A percentile compares a stretch with the other conserved stretches of the same genome.
Conservation (phyloP, 192 early-diverging fungal species). For the Diversispora eburnea region DNA sequence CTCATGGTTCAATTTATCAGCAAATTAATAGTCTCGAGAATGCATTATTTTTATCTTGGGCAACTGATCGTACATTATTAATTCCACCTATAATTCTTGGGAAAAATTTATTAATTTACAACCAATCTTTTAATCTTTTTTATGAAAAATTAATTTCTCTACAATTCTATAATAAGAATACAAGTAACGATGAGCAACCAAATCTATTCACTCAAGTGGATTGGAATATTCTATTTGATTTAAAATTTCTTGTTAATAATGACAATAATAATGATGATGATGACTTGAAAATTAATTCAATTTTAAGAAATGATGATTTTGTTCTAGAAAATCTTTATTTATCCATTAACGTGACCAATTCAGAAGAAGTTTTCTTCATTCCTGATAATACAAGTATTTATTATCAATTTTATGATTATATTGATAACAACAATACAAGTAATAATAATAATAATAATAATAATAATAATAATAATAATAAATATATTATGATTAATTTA, state of each 20-base stretch:
- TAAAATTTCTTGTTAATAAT: not conserved
- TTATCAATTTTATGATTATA: slow-evolving; percentile 8
- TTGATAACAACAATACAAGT: not conserved
- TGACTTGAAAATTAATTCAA: not conserved
- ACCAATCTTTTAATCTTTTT: slow-evolving; percentile 7
- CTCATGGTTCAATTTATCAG: slow-evolving; percentile 47
- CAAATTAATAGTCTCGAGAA: slow-evolving; percentile 44
- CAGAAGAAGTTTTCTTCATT: not conserved
- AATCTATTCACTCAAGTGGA: not conserved
- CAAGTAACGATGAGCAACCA: not conserved
- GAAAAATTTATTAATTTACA: not conserved
- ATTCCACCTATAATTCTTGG: slow-evolving; percentile 41
- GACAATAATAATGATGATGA: too few relatives aligned
- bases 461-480: slow-evolving; percentile 29
- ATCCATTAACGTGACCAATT: not conserved
- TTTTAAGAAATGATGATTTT: not conserved
- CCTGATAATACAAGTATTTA: not conserved
- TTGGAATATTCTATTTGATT: not conserved
- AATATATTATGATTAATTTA: slow-evolving; percentile 38
- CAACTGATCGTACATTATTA: slow-evolving; percentile 44
- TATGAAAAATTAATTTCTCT: not conserved
- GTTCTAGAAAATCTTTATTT: not conserved
- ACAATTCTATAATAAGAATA: not conserved
- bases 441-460: slow-evolving; percentile 37
- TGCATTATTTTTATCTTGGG: slow-evolving; percentile 39